Conservation (phyloP, 2,329 filamentous ascomycete genomes). For the Talaromyces amestolkiae region DNA sequence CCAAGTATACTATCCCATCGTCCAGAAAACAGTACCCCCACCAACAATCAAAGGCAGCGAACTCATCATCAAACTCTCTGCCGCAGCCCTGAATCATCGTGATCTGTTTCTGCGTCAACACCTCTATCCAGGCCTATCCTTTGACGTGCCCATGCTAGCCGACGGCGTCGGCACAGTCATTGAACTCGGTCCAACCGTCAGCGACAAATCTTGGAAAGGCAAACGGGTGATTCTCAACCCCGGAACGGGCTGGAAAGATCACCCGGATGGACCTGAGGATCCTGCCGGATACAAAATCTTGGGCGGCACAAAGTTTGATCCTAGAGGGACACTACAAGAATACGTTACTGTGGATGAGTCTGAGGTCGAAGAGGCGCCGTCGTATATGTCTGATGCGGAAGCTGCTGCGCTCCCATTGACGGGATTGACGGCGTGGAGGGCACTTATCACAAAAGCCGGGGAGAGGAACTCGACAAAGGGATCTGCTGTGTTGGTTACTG, state of each 20-base stretch:
- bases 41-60: conserved; percentile 65
- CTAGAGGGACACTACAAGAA: conserved; percentile 71
- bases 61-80: conserved; percentile 71
- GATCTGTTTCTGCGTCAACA: conserved; percentile 93
- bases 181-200: conserved; percentile 55
- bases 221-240: conserved; percentile 78
- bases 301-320: conserved; percentile 60
- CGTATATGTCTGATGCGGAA: conserved; percentile 68
- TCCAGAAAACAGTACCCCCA: conserved; percentile 59
- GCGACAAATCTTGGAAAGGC: conserved; percentile 56
- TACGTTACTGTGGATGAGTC: conserved; percentile 65
- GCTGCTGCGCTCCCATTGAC: conserved; percentile 82
- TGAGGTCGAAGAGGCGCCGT: conserved; percentile 74
- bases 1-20: conserved; percentile 65
- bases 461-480: conserved; percentile 55
- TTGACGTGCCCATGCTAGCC: conserved; percentile 72
- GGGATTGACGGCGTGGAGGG: conserved; percentile 84
- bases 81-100: conserved; percentile 87
- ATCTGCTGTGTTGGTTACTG: conserved; percentile 78
- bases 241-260: conserved; percentile 70
- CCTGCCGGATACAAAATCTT: conserved; percentile 40
- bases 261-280: conserved; percentile 71
- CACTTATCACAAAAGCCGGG: conserved; percentile 73
- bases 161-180: conserved; percentile 79
- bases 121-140: conserved; percentile 82